These are phyloP conservation scores for Cenchrus fungigraminus DNA, from an alignment of 176 grass and related monocot genomes.

Conservation along the genomic window DNA sequence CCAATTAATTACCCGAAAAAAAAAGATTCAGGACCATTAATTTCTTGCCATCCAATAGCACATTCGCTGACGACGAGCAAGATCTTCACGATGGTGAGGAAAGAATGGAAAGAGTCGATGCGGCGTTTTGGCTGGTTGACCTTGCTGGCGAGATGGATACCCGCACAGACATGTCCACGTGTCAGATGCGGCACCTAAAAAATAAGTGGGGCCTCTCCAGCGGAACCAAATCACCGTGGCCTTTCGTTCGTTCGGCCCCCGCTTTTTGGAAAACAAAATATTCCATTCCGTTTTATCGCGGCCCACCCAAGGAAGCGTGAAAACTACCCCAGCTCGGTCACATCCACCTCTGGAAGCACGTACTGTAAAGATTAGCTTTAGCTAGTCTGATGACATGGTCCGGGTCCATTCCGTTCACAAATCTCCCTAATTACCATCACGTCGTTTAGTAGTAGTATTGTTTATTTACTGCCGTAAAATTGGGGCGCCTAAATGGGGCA, in stretches of 20 bases:
- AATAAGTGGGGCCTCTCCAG: background rate
- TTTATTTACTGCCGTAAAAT: background rate
- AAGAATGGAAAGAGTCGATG: background rate
- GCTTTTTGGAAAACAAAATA: slow-evolving; percentile 25
- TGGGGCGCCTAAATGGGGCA: background rate
- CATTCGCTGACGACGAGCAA: background rate
- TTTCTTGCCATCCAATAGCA: background rate
- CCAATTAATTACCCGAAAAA: background rate
- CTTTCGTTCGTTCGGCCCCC: background rate
- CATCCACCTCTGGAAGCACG: no score
- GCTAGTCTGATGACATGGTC: background rate
- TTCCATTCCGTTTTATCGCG: slow-evolving; percentile 1
- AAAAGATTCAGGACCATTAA: background rate
- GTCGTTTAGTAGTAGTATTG: no score
- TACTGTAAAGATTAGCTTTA: background rate
- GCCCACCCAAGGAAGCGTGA: slow-evolving; percentile 18
- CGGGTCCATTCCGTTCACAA: background rate
- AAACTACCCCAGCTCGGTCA: background rate
- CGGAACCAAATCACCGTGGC: slow-evolving; percentile 3
- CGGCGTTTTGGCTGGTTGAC: background rate
- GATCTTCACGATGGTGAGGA: background rate
- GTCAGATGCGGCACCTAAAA: background rate
- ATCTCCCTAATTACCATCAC: background rate
- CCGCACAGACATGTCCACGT: background rate
- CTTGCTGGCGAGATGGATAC: background rate